Conservation (phyloP, 768 basidiomycete species). For the Neoboletus subvelutipes region DNA sequence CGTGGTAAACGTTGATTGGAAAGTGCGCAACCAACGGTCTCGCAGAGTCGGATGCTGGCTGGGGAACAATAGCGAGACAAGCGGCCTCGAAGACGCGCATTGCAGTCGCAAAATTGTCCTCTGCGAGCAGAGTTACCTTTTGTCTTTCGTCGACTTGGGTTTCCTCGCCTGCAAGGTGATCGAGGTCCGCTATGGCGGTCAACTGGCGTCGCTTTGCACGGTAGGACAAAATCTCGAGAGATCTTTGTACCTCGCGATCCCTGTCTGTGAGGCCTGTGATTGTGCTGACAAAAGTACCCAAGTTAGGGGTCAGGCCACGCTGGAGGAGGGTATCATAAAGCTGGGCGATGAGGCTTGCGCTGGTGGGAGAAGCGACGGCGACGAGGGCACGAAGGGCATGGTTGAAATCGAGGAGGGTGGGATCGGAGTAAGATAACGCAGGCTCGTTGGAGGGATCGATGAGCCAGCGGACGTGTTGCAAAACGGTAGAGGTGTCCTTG, state of each 20-base stretch:
- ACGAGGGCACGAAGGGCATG: slow-evolving; percentile 50
- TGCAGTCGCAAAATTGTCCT: slow-evolving; percentile 71
- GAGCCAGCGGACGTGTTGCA: slow-evolving; percentile 28
- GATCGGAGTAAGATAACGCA: slow-evolving; percentile 22
- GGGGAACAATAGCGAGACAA: slow-evolving; percentile 34
- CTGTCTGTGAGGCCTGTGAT: slow-evolving; percentile 64
- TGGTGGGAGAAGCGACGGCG: slow-evolving; percentile 37
- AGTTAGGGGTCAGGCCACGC: slow-evolving; percentile 59
- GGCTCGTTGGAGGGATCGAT: slow-evolving; percentile 36
- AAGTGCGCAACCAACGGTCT: slow-evolving; percentile 24
- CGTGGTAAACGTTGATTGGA: slow-evolving; percentile 42
- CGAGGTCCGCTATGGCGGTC: neutral
- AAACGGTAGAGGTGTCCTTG: slow-evolving; percentile 7
- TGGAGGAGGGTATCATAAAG: slow-evolving; percentile 74
- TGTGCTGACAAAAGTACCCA: slow-evolving; percentile 58
- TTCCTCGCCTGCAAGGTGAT: slow-evolving; percentile 13
- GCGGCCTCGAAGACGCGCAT: slow-evolving; percentile 71
- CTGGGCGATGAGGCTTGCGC: slow-evolving; percentile 58
- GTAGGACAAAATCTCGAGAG: slow-evolving; percentile 43
- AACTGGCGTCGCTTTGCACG: slow-evolving; percentile 37
- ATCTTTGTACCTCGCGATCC: slow-evolving; percentile 59
- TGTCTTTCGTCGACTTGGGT: slow-evolving; percentile 31
- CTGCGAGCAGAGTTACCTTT: slow-evolving; percentile 47
- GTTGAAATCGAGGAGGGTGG: slow-evolving; percentile 60
- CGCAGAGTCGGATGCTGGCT: slow-evolving; percentile 6